Evolutionary conservation across 208 protist species (phyloP), one percentile per base, ranked within the genome.

Genomic region (Trypanosoma brucei): DNA sequence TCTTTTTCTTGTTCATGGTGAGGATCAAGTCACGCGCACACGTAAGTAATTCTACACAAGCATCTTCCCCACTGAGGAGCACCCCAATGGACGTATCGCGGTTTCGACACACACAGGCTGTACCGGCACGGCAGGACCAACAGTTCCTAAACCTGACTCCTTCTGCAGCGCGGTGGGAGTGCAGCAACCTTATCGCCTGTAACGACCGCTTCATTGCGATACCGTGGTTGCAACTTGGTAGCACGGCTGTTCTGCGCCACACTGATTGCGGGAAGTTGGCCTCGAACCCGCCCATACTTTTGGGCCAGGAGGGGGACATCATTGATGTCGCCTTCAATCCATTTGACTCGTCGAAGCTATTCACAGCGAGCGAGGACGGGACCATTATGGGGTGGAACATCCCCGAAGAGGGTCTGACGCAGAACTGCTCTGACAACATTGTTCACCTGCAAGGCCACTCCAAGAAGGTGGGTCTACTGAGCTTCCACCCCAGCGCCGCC

Each of bases 251-350:
- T 9, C 65, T 95, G 14, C 49, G 52, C 0, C 78, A 92, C 48
- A 72, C 62, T 3, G 56, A 76, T 3, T 71, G 62, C 36, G 78
- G 82, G 2, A 79, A 67, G 22, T 38, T 85, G 30, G 49, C 75
- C 0, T 42, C 64, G 3, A 81, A 69, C 35, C 75, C 72, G 30
- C 81, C 83, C 11, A 53, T 86, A 45, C 13, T 93, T 6, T 57
- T 72, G 31, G 91, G 84, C 0, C 88, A 96, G 52, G 62, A 65
- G 9, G 84, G 83, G 30, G 56, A 73, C 3, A 69, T 93, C 35
- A 88, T 93, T 50, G 86, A 93, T 53, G 61, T 82, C 22, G 72
- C 70, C 6, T 96, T 92, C 39, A 72, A 91, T 56, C 88, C 86
- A 22, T 94, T 94, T 60, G 70, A 93, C 50, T 36, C 40, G 13